These are phyloP conservation scores for Leccinellum luteum DNA, from an alignment of 768 basidiomycete species.

Conservation along the genomic window DNA sequence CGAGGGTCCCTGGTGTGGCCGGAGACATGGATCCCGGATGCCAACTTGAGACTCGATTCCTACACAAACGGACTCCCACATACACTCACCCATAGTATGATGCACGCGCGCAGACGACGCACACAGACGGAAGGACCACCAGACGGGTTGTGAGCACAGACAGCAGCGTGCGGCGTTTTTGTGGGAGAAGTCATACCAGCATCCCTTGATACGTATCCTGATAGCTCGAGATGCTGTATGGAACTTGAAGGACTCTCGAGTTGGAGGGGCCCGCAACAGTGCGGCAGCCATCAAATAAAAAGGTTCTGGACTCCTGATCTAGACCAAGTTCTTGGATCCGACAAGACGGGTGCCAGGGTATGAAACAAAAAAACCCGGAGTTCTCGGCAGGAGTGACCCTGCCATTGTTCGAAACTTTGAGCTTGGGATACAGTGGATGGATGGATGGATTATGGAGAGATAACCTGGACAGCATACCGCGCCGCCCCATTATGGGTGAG, in stretches of 20 bases:
- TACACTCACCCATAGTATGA: no score
- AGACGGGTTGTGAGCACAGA: not conserved
- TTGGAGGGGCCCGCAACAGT: not conserved
- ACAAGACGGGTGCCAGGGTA: not conserved
- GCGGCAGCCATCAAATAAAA: not conserved
- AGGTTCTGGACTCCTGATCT: not conserved
- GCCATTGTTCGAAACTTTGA: not conserved
- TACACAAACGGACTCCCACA: not conserved
- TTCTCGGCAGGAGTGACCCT: not conserved
- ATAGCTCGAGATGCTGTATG: not conserved
- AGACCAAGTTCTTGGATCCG: not conserved
- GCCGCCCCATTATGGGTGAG: not conserved
- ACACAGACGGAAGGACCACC: not conserved
- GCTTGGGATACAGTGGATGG: not conserved
- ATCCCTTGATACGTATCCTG: not conserved
- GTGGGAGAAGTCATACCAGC: not conserved
- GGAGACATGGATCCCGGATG: not conserved
- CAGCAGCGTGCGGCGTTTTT: no score
- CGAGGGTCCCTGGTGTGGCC: no score
- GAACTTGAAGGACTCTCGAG: no score
- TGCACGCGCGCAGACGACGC: no score
- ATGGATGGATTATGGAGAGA: not conserved
- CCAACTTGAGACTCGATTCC: not conserved
- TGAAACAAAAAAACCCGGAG: not conserved
- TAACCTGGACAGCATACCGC: not conserved